A percentile compares a stretch with the other conserved stretches of the same genome.
Conservation (phyloP, 768 basidiomycete genomes). For the Lactarius psammicola region DNA sequence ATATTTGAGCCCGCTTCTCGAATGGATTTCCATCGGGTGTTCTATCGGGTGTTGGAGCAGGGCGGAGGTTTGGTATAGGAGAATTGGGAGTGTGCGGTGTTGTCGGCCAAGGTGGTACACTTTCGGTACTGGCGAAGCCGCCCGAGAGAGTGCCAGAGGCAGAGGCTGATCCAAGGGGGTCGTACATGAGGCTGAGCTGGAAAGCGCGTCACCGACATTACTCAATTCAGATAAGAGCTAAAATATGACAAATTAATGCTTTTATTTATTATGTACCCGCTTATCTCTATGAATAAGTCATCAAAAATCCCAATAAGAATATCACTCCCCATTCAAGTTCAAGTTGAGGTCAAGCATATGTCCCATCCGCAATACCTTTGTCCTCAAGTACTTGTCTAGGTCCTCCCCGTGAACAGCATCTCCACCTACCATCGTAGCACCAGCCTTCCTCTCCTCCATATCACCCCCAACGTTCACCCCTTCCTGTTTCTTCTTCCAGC, state of each 20-base stretch:
- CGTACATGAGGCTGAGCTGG: slow-evolving; percentile 50
- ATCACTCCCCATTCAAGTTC: neutral
- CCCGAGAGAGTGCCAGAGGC: slow-evolving; percentile 33
- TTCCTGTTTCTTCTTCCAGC: slow-evolving; percentile 57
- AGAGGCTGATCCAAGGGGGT: slow-evolving; percentile 58
- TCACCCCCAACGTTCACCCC: slow-evolving; percentile 29
- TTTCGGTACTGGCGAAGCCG: slow-evolving; percentile 48
- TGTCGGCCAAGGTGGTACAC: slow-evolving; percentile 72
- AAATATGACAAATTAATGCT: neutral
- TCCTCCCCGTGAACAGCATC: slow-evolving; percentile 77
- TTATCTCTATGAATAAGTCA: slow-evolving; percentile 3
- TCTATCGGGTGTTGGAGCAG: slow-evolving; percentile 55
- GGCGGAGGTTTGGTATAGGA: slow-evolving; percentile 68
- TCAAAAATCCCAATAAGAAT: neutral
- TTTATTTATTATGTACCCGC: slow-evolving; percentile 1
- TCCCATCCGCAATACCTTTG: slow-evolving; percentile 97
- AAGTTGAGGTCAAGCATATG: slow-evolving; percentile 70
- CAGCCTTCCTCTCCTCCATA: slow-evolving; percentile 46
- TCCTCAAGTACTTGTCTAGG: slow-evolving; percentile 90
- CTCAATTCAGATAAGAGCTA: neutral
- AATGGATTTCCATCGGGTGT: slow-evolving; percentile 51
- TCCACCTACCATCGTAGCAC: slow-evolving; percentile 80
- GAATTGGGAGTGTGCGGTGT: slow-evolving; percentile 72
- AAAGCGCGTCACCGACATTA: neutral
- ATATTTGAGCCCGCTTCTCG: slow-evolving; percentile 81